Evolutionary conservation across 2,329 filamentous ascomycete species (phyloP).

Genomic region (Pseudonectria buxi): DNA sequence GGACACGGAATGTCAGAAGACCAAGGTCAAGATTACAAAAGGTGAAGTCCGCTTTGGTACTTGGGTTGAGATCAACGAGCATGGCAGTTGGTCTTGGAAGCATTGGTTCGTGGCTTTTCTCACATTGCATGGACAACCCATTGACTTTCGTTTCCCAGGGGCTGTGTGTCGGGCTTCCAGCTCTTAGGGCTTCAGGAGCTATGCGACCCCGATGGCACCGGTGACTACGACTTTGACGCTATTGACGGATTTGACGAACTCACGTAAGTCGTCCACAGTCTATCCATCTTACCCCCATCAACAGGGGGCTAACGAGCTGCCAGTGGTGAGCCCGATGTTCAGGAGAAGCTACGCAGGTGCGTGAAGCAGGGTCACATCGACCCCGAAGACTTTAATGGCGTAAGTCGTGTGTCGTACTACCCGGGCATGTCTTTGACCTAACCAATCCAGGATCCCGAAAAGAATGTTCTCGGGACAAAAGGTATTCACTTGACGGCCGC

Average conservation of each 20-base stretch:
- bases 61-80: constrained; percentile 57
- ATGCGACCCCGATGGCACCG: constrained; percentile 37
- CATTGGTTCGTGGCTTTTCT: constrained; percentile 64
- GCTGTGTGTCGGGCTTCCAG: constrained; percentile 75
- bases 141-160: constrained; percentile 48
- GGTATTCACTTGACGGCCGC: constrained; percentile 50
- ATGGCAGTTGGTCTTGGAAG: constrained; percentile 67
- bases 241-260: constrained; percentile 81
- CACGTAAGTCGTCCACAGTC: constrained; percentile 28
- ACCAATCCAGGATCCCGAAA: constrained; percentile 57
- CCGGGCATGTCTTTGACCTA: constrained; percentile 3
- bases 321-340: constrained; percentile 49
- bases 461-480: constrained; percentile 61
- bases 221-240: constrained; percentile 52
- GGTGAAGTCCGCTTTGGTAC: constrained; percentile 71
- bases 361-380: constrained; percentile 74
- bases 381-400: constrained; percentile 81
- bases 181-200: constrained; percentile 58
- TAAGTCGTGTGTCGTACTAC: constrained; percentile 40
- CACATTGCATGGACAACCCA: constrained; percentile 1
- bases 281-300: background rate
- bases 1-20: constrained; percentile 65
- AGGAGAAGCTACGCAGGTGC: constrained; percentile 68
- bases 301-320: constrained; percentile 7
- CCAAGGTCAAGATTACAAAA: constrained; percentile 64